phyloP scores from a whole-genome alignment of 2,329 filamentous ascomycete genomes.

The Diaporthe vaccinii region DNA sequence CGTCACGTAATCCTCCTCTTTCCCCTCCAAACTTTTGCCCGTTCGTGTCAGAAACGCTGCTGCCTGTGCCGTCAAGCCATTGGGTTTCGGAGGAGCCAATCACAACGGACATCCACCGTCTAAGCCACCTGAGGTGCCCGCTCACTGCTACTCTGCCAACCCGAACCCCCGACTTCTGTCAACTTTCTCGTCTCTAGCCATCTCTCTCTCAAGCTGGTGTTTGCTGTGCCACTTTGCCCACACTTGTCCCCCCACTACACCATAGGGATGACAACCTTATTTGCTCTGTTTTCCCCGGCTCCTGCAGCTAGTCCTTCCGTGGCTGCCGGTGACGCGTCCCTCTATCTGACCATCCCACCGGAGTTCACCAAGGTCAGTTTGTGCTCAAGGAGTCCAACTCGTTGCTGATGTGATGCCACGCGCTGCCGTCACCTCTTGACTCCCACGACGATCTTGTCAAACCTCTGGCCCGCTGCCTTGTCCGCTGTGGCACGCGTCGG shows the following conservation, averaged over 20 bases:
- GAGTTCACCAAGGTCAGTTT: not conserved
- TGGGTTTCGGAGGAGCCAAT: not conserved
- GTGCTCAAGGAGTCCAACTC: not conserved
- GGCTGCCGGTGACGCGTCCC: conserved; percentile 47
- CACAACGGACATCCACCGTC: not conserved
- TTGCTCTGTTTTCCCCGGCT: conserved; percentile 31
- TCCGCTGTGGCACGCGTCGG: not conserved
- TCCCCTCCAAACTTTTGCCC: conserved; percentile 4
- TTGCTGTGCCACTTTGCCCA: conserved; percentile 1
- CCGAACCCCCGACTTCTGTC: conserved; percentile 5
- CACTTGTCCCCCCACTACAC: conserved; percentile 2
- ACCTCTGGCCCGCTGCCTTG: not conserved
- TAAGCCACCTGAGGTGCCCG: conserved; percentile 28
- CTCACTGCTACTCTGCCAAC: not conserved
- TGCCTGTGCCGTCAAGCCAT: conserved; percentile 32
- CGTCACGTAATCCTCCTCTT: not conserved
- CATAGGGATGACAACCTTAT: conserved; percentile 30
- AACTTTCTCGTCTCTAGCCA: not conserved
- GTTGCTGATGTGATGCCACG: conserved; percentile 16
- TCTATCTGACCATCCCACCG: conserved; percentile 9
- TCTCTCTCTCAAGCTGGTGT: not conserved
- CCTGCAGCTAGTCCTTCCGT: conserved; percentile 22
- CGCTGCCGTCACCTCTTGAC: not conserved
- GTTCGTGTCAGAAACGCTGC: conserved; percentile 28
- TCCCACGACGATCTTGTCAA: not conserved